Evolutionary conservation across 306 rosid species (phyloP).

Genomic region (Trifolium repens): DNA sequence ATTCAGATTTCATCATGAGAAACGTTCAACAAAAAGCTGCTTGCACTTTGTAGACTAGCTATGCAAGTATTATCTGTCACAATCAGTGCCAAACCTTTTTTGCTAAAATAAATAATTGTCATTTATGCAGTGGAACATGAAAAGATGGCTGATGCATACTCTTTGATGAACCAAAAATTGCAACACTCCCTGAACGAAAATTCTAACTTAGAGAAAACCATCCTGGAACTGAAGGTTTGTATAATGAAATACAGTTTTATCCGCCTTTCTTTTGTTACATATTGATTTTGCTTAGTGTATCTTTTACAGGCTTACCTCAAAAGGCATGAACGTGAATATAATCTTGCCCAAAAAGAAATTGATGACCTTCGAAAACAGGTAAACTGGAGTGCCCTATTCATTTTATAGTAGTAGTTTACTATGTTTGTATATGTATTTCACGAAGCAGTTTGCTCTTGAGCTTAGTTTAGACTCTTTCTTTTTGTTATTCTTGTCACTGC

Average conservation of each 20-base stretch:
- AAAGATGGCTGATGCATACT: constrained; percentile 82
- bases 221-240: constrained; percentile 78
- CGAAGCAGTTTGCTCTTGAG: constrained; percentile 9
- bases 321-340: constrained; percentile 79
- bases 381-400: constrained; percentile 18
- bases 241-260: constrained; percentile 9
- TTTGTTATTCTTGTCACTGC: background rate
- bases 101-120: constrained; percentile 30
- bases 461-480: constrained; percentile 10
- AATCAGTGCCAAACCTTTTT: background rate
- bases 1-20: background rate
- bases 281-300: constrained; percentile 38
- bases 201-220: constrained; percentile 66
- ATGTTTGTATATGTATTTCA: constrained; percentile 18
- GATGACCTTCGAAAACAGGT: constrained; percentile 88
- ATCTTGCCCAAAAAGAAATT: constrained; percentile 73
- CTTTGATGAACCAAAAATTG: constrained; percentile 75
- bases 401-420: constrained; percentile 7
- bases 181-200: constrained; percentile 66
- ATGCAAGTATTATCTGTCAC: constrained; percentile 27
- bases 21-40: background rate
- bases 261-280: background rate
- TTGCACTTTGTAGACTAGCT: background rate
- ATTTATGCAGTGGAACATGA: constrained; percentile 82
- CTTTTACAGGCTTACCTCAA: constrained; percentile 70